Evolutionary conservation across 768 basidiomycete species (phyloP), one percentile per base, ranked within the genome.

Genomic region (Boletus subparvulus): DNA sequence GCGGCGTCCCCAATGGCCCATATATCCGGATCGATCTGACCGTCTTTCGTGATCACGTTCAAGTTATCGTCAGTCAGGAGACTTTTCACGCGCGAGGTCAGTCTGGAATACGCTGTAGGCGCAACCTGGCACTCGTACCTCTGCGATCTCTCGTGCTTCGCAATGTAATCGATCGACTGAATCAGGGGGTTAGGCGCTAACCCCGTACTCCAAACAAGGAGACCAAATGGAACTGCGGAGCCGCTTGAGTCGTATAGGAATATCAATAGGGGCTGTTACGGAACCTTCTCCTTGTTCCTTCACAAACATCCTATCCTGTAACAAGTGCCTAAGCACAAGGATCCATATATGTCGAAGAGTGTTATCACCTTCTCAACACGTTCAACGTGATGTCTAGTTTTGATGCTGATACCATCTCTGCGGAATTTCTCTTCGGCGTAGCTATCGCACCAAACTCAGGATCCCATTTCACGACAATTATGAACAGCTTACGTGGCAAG

Each of bases 121-220:
- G 35, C 55, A 54, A 52, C 13, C 17, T 30, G 11, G 32, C 4
- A 44, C 26, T 44, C 47, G 1, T 60, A 83, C 83, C 82, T 81
- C 32, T 78, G 74, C 0, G 84, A 81, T 69, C 79, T 83, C 14
- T 77, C 73, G 56, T 90, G 77, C 65, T 90, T 91, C 65, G 78
- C 75, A 3, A 87, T 75, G 45, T 80, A 83, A 8, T 73, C 69
- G 46, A 92, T 81, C 0, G 80, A 77, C 56, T 80, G 72, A 50
- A 94, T 80, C 28, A 94, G 74, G 8, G 93, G 92, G 67, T 94
- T 94, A 4, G 90, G 84, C 6, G 90, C 81, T 3, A 94, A 76
- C 2, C 92, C 93, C 3, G 93, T 94, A 58, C 86, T 88, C 92
- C 92, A 94, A 16, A 94, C 90, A 12, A 92, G 80, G 21, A 94